phyloP scores from a whole-genome alignment of 805 yeast species.

The Komagataella populi region DNA sequence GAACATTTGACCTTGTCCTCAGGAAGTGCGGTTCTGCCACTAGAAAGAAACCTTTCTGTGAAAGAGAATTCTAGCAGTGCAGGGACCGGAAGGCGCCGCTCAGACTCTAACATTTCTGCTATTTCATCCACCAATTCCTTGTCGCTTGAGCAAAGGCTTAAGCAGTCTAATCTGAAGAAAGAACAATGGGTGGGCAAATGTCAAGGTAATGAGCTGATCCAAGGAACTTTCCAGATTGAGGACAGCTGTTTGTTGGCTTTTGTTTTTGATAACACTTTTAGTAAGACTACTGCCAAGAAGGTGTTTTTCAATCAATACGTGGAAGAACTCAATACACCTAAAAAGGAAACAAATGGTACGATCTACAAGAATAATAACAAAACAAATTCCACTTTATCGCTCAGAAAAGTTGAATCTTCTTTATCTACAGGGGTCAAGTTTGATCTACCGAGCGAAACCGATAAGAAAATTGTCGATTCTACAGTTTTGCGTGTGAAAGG shows the following conservation, averaged over 20 bases:
- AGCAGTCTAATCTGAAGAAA: conserved; percentile 33
- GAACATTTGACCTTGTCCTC: background rate
- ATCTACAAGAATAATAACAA: conserved; percentile 1
- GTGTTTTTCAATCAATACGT: conserved; percentile 49
- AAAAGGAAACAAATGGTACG: conserved; percentile 2
- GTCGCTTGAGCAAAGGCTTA: conserved; percentile 41
- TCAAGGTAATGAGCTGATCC: conserved; percentile 44
- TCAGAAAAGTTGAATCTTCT: background rate
- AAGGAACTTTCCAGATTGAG: conserved; percentile 45
- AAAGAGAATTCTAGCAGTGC: conserved; percentile 5
- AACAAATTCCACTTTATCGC: conserved; percentile 1
- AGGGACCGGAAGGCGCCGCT: conserved; percentile 3
- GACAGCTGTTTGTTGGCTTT: conserved; percentile 72
- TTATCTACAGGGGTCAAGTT: conserved; percentile 12
- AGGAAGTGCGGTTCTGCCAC: background rate
- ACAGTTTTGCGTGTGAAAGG: conserved; percentile 29
- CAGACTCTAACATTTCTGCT: conserved; percentile 3
- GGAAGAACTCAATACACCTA: conserved; percentile 10
- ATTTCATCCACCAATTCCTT: conserved; percentile 1
- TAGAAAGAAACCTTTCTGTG: background rate
- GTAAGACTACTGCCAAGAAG: conserved; percentile 74
- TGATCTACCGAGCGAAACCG: conserved; percentile 10
- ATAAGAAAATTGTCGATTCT: conserved; percentile 3
- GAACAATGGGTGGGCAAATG: conserved; percentile 44
- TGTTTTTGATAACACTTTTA: conserved; percentile 83